These are phyloP conservation scores for Porpolomopsis calyptriformis DNA, from an alignment of 768 basidiomycete species.

Conservation along the genomic window DNA sequence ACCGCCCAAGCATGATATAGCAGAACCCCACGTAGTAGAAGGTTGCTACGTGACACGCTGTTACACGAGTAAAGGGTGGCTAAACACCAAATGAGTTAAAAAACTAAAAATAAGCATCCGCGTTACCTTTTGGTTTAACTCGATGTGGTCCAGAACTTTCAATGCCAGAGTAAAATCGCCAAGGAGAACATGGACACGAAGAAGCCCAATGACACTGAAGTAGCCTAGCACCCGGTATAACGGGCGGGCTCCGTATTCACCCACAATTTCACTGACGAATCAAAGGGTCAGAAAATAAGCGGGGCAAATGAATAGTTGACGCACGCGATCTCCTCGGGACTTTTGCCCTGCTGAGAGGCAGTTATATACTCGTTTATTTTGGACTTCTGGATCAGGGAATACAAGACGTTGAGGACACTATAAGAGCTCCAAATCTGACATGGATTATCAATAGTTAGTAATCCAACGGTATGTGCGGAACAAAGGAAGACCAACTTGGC, in stretches of 20 bases:
- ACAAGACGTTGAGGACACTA: slow-evolving; percentile 94
- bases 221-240: slow-evolving; percentile 94
- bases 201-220: slow-evolving; percentile 89
- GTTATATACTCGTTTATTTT: slow-evolving; percentile 87
- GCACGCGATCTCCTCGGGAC: slow-evolving; percentile 74
- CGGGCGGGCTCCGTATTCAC: slow-evolving; percentile 84
- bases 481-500: slow-evolving; percentile 34
- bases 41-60: slow-evolving; percentile 91
- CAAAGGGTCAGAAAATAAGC: slow-evolving; percentile 3
- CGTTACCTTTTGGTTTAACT: slow-evolving; percentile 78
- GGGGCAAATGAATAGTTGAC: slow-evolving; percentile 19
- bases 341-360: slow-evolving; percentile 72
- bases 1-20: slow-evolving; percentile 90
- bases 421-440: slow-evolving; percentile 94
- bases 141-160: slow-evolving; percentile 90
- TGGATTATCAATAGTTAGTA: neutral
- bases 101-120: neutral
- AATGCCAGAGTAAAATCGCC: slow-evolving; percentile 94
- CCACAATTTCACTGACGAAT: slow-evolving; percentile 58
- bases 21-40: slow-evolving; percentile 97
- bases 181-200: slow-evolving; percentile 91
- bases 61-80: slow-evolving; percentile 87
- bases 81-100: slow-evolving; percentile 18
- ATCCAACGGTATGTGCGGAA: neutral
- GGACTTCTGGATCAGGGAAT: slow-evolving; percentile 96